Percentiles rank a stretch among this genome's conserved stretches.
These are phyloP conservation scores for Epicoccum sorghinum DNA, from an alignment of 2,329 filamentous ascomycete genomes.

Conservation along the genomic window DNA sequence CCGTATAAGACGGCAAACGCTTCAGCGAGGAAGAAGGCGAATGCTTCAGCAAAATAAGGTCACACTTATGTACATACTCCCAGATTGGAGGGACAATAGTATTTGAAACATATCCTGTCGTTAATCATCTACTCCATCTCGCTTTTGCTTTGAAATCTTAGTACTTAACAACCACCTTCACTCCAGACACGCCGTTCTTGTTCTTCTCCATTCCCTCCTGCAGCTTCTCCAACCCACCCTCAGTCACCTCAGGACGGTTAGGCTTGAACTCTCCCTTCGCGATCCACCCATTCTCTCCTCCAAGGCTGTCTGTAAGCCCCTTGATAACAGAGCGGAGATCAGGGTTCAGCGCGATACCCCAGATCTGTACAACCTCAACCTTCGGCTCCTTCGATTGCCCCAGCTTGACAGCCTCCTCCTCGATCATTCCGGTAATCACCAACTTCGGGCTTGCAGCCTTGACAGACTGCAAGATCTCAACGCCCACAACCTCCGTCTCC, in stretches of 20 bases:
- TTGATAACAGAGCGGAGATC: slow-evolving; percentile 8
- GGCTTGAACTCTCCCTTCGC: slow-evolving; percentile 12
- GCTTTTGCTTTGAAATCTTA: neutral
- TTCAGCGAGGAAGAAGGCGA: neutral
- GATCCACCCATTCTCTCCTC: slow-evolving; percentile 17
- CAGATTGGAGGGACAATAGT: too few species aligned
- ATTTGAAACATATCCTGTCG: too few species aligned
- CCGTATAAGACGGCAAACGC: neutral
- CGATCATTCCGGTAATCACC: neutral
- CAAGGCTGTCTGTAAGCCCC: slow-evolving; percentile 11
- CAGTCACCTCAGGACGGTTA: slow-evolving; percentile 8
- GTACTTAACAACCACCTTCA: slow-evolving; percentile 12
- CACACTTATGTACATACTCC: neutral
- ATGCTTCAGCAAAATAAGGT: neutral
- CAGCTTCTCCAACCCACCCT: slow-evolving; percentile 13
- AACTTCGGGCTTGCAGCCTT: neutral
- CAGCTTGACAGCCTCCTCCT: slow-evolving; percentile 10
- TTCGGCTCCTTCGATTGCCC: slow-evolving; percentile 5
- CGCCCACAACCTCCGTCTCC: slow-evolving; percentile 10
- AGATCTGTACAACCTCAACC: slow-evolving; percentile 7
- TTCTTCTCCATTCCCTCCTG: slow-evolving; percentile 18
- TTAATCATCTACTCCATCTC: too few species aligned
- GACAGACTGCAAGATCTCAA: slow-evolving; percentile 6
- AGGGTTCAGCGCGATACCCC: slow-evolving; percentile 13
- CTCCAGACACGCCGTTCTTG: slow-evolving; percentile 17